Evolutionary conservation across 495 filamentous ascomycete genomes (phyloP), one percentile per base, ranked within the genome.

Genomic region (Penicillium longicatenatum): DNA sequence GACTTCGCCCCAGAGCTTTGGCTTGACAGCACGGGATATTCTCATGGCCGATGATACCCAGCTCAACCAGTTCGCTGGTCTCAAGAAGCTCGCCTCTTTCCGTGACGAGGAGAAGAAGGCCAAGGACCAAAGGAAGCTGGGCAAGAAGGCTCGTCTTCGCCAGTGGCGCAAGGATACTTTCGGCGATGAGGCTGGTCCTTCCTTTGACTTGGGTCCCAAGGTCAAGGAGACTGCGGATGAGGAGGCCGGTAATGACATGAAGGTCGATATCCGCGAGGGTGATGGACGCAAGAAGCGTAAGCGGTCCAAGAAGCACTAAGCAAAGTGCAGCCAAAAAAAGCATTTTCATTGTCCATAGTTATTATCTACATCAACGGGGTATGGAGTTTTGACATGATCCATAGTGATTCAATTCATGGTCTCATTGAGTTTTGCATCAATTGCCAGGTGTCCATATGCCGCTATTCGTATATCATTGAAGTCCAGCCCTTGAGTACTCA

Each of bases 151-250:
- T 24, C 82, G 92, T 29, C 74, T 98, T 50, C 78, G 90, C 66
- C 81, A 97, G 73, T 98, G 94, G 94, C 84, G 94, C 55, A 87
- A 88, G 74, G 94, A 97, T 53, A 90, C 88, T 2, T 98, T 97
- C 78, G 94, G 94, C 3, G 78, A 82, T 61, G 87, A 84, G 67
- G 75, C 89, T 7, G 89, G 82, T 1, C 82, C 88, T 2, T 64
- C 63, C 29, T 73, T 74, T 57, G 57, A 65, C n/a, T 63, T 75
- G 45, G 70, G 67, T 1, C 11, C 39, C 31, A 52, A 61, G 17
- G 54, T 70, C 24, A 60, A 67, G 6, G 52, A 72, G 33, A 57
- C 70, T 3, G 67, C 61, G 33, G 52, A 50, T 50, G 68, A 63
- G 39, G 69, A 67, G 26, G 64, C 22, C 10, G 39, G 24, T n/a